Percentiles rank a stretch among this genome's conserved stretches.
phyloP scores from a whole-genome alignment of 768 basidiomycete species.

The Tephrocybe rancida region DNA sequence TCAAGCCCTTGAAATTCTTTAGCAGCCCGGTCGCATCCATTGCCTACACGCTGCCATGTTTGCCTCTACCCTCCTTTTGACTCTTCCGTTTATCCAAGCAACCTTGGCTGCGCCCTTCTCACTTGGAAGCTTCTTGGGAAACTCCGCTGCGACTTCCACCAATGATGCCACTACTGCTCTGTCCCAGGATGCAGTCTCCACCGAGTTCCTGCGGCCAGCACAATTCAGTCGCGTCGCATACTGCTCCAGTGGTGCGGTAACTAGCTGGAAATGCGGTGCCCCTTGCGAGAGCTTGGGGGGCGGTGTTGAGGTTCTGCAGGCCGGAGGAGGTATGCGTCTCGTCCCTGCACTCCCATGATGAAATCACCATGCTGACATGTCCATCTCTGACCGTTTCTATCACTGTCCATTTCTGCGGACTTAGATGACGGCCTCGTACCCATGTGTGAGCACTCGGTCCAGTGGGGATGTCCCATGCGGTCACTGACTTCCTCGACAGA shows the following conservation, averaged over 20 bases:
- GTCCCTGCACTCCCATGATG: not conserved
- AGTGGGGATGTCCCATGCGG: not conserved
- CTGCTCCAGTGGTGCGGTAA: conserved; percentile 33
- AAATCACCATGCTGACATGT: not conserved
- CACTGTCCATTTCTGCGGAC: not conserved
- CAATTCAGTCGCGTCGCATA: conserved; percentile 39
- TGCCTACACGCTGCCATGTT: not conserved
- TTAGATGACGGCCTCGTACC: conserved; percentile 13
- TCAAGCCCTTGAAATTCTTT: not conserved
- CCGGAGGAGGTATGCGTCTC: conserved; percentile 35
- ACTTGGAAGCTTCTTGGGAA: not conserved
- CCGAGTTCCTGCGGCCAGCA: conserved; percentile 29
- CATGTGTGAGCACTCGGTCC: conserved; percentile 10
- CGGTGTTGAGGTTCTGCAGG: conserved; percentile 25
- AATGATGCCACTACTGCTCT: not conserved
- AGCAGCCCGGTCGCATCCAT: not conserved
- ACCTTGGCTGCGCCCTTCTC: conserved; percentile 5
- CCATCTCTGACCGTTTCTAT: too few relatives aligned
- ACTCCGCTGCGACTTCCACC: not conserved
- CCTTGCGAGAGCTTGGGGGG: conserved; percentile 31
- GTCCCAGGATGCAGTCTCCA: not conserved
- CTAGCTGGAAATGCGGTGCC: conserved; percentile 33
- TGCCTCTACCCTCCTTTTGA: not conserved
- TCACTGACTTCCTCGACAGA: conserved; percentile 19
- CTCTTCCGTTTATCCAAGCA: not conserved